phyloP scores from a whole-genome alignment of 768 basidiomycete genomes.

The Panaeolus cyanescens region DNA sequence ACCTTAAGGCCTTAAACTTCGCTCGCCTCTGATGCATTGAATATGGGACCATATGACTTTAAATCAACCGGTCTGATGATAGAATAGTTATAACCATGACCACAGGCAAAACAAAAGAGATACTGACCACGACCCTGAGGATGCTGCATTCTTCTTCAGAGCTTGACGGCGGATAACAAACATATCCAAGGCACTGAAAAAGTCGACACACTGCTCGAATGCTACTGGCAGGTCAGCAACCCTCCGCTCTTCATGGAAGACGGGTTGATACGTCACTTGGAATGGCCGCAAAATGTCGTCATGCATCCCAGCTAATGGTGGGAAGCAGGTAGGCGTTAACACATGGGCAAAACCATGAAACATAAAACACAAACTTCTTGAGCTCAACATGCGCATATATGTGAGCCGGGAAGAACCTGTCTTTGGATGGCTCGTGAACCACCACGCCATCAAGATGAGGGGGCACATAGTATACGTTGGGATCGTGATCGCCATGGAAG shows the following conservation, averaged over 20 bases:
- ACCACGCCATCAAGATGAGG: slow-evolving; percentile 18
- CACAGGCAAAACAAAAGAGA: too few species aligned
- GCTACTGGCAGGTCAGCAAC: neutral
- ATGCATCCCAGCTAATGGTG: slow-evolving; percentile 17
- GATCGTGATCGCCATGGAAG: slow-evolving; percentile 28
- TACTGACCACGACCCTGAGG: too few species aligned
- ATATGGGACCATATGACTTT: too few species aligned
- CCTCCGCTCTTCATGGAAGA: slow-evolving; percentile 9
- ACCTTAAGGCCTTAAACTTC: too few species aligned
- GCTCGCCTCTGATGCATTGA: too few species aligned
- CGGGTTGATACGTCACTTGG: slow-evolving; percentile 8
- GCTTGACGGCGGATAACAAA: slow-evolving; percentile 7
- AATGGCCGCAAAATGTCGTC: slow-evolving; percentile 23
- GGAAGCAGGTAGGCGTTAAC: neutral
- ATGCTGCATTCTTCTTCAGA: slow-evolving; percentile 1
- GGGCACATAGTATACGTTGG: slow-evolving; percentile 31
- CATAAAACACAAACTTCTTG: slow-evolving; percentile 7
- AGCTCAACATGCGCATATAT: slow-evolving; percentile 26
- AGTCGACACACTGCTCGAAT: slow-evolving; percentile 4
- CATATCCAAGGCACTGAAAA: slow-evolving; percentile 12
- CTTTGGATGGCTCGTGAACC: slow-evolving; percentile 12
- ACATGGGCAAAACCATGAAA: neutral
- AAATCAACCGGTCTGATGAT: too few species aligned
- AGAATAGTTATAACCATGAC: too few species aligned
- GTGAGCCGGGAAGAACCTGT: slow-evolving; percentile 10